Base-by-base conservation (phyloP, 148 eudicot species). In the Rhododendron simsii region DNA sequence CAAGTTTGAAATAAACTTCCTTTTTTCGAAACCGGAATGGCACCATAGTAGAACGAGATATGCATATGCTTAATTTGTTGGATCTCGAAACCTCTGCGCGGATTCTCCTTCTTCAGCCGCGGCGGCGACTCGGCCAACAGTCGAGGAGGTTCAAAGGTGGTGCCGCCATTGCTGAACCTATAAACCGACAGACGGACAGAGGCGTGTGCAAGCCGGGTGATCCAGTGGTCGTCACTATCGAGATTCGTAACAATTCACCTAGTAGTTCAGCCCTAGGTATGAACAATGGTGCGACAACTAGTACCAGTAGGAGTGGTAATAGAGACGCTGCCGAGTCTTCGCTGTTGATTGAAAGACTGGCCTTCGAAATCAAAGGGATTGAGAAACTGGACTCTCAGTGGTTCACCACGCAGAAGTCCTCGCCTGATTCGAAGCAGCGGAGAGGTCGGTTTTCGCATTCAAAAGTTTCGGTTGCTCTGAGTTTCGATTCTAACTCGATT, bases 361-460 rank as follows among this genome's bases (percentile, higher is more conserved):
- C 89, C 87, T 95, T 95, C 82, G 99, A 96, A 87, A 90, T 94
- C 23, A 92, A 89, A 87, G 99, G 99, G 75, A 89, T 95, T 55
- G 94, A 95, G 90, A 96, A 96, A 90, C 86, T 95, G 86, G 98
- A 96, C 84, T 84, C 93, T 84, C 98, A 95, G 78, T 96, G 99
- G 99, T 96, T 96, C 83, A 84, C 87, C 18, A 87, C 95, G 41
- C 95, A 90, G 10, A 96, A 93, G 81, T 87, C 95, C 23, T 15
- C 76, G 78, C 65, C 93, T 16, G 93, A 91, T 18, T 86, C 91
- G 7, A 94, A 91, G 84, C 94, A 87, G 45, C 89, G 91, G 48
- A 90, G 94, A 91, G 98, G 98, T 96, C 81, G 39, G 80, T 51
- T 77, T 63, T 37, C 39, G 20, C 14, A 14, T 57, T 18, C 7